Conservation (phyloP, 2,329 filamentous ascomycete genomes). For the Alternaria hordeiaustralica region DNA sequence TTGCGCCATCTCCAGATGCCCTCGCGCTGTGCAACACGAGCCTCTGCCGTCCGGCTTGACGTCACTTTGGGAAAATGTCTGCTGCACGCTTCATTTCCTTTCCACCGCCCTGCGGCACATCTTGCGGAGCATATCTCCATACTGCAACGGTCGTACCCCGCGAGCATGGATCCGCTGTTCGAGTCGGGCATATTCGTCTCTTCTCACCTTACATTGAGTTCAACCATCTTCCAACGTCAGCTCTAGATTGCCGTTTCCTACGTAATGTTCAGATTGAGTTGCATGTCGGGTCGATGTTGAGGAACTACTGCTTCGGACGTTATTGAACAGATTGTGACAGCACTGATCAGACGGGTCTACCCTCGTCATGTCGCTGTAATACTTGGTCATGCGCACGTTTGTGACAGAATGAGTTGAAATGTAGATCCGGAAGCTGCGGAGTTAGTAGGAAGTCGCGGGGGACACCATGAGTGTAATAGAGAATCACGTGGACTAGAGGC, state of each 20-base stretch:
- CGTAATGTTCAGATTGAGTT: not conserved
- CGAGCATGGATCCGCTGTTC: not conserved
- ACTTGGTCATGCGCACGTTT: not conserved
- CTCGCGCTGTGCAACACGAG: slow-evolving; percentile 3
- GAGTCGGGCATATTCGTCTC: not conserved
- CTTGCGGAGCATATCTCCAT: not conserved
- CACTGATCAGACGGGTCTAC: not conserved
- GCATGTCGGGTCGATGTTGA: not conserved
- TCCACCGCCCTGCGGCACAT: slow-evolving; percentile 13
- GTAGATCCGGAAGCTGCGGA: not conserved
- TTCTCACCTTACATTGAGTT: not conserved
- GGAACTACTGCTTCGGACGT: not conserved
- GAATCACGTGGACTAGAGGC: not conserved
- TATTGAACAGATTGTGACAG: not conserved
- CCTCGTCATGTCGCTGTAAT: not conserved
- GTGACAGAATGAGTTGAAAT: not conserved
- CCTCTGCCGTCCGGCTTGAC: slow-evolving; percentile 13
- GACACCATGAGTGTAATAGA: not conserved
- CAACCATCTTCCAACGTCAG: not conserved
- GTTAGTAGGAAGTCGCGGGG: not conserved
- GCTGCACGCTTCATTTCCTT: slow-evolving; percentile 5
- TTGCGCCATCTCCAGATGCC: slow-evolving; percentile 11
- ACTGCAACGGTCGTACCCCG: not conserved
- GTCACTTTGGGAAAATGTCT: slow-evolving; percentile 20
- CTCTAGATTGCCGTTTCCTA: not conserved